These are phyloP conservation scores for Dacryopinax spathularia DNA, from an alignment of 768 basidiomycete genomes.

Conservation along the genomic window DNA sequence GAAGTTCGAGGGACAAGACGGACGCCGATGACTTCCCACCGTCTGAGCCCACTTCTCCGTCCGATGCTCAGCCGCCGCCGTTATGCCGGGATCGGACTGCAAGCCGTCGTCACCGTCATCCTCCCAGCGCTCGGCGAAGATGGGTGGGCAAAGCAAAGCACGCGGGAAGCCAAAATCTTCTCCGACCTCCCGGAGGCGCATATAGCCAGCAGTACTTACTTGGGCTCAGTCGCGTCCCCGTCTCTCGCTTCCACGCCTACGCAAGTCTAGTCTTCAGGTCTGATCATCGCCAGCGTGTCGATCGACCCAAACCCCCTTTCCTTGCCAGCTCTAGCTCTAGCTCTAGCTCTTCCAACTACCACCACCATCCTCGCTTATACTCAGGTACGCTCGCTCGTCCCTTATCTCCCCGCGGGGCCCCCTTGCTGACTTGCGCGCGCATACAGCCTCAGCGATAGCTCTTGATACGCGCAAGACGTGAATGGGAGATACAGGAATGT, in stretches of 20 bases:
- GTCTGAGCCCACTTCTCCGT: too few relatives aligned
- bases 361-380: background rate
- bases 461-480: background rate
- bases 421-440: background rate
- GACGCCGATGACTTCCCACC: too few relatives aligned
- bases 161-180: background rate
- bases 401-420: background rate
- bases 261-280: background rate
- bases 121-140: too few relatives aligned
- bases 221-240: background rate
- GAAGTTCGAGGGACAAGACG: too few relatives aligned
- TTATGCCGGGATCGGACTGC: background rate
- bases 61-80: background rate
- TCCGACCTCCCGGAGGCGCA: background rate
- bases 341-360: background rate
- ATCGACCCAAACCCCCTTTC: background rate
- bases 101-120: too few relatives aligned
- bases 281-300: background rate
- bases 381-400: conserved; percentile 3
- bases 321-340: conserved; percentile 4
- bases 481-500: background rate
- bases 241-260: background rate
- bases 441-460: background rate
- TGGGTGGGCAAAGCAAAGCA: too few relatives aligned
- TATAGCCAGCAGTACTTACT: too few relatives aligned